Base-by-base conservation (phyloP, 148 eudicot species). In the Nepenthes mirabilis region DNA sequence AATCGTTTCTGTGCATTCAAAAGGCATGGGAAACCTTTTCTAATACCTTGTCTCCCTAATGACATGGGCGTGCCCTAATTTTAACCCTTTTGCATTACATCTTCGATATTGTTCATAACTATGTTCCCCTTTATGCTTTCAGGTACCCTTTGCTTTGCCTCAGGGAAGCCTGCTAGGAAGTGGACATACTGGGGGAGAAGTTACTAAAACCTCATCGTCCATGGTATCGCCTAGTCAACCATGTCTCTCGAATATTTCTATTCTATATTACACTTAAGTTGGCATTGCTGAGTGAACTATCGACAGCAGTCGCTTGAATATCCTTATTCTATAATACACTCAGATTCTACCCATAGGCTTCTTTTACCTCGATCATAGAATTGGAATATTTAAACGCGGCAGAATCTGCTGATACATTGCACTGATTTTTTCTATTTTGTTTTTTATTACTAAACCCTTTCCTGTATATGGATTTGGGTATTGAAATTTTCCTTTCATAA, bases 101-200 rank as follows among this genome's bases (percentile, higher is more conserved):
- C 6, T 5, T 5, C 11, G 48, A 45, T 49, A 49, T 12, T 49
- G 12, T 49, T 49, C 23, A 23, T 23, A 11, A 49, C 52, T 49
- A n/a, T 12, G 10, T n/a, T 55, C 11, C 57, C 43, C 4, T 35
- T 33, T 63, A 9, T 75, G 14, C 66, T 14, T 69, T 47, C 84
- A 93, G 99, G 96, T 37, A 89, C 91, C 2, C 60, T 86, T 51
- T 93, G 99, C 79, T 93, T 93, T 69, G 96, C 99, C 12, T 93
- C 99, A 0, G 95, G 99, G 9, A 93, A 93, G 69, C 95, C 91
- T 10, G 96, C 99, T 9, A 93, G 79, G 77, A 89, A 83, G 70
- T 93, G 99, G 99, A 79, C 91, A 11, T 89, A 93, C 73, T 93
- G 99, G 99, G 99, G 99, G 8, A 65, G 95, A 52, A 93, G 99